A percentile compares a stretch with the other conserved stretches of the same genome.
These are phyloP conservation scores for Amoebophrya sp. DNA, from an alignment of 169 alveolate genomes.

Conservation along the genomic window DNA sequence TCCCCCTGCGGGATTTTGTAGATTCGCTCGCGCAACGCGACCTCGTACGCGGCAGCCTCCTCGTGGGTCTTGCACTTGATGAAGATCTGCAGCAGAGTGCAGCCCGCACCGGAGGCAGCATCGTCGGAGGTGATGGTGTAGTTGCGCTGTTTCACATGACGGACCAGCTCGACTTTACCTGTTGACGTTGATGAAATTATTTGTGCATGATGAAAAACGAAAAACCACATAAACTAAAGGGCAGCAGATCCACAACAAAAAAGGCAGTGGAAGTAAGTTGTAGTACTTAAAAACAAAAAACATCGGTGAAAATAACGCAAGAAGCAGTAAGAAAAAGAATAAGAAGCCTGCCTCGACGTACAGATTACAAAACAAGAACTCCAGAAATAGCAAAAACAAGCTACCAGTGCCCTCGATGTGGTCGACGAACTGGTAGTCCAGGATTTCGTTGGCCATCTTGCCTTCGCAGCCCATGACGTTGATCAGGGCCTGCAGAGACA, in stretches of 20 bases:
- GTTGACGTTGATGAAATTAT: too few relatives aligned
- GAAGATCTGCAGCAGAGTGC: conserved; percentile 14
- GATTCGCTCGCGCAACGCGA: neutral
- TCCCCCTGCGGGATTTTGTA: conserved; percentile 23
- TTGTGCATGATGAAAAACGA: too few relatives aligned
- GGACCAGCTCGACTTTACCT: neutral
- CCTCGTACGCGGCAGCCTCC: conserved; percentile 12
- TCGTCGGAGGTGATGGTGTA: conserved; percentile 1
- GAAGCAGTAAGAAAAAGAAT: too few relatives aligned
- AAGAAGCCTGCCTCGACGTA: too few relatives aligned
- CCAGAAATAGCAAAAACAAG: too few relatives aligned
- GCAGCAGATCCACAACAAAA: too few relatives aligned
- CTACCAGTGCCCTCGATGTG: conserved; percentile 13
- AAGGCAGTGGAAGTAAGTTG: too few relatives aligned
- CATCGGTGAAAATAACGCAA: too few relatives aligned
- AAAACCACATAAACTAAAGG: too few relatives aligned
- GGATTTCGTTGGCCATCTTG: neutral
- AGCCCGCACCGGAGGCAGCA: neutral
- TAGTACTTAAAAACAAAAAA: too few relatives aligned
- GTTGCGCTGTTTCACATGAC: conserved; percentile 11
- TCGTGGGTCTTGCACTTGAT: neutral
- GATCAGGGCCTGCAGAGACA: conserved; percentile 18
- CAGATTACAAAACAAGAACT: too few relatives aligned
- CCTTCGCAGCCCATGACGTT: conserved; percentile 24
- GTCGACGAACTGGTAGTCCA: conserved; percentile 18